Percentiles rank a stretch among this genome's conserved stretches.
phyloP scores from a whole-genome alignment of 106 monocot genomes.

The Acorus calamus region DNA sequence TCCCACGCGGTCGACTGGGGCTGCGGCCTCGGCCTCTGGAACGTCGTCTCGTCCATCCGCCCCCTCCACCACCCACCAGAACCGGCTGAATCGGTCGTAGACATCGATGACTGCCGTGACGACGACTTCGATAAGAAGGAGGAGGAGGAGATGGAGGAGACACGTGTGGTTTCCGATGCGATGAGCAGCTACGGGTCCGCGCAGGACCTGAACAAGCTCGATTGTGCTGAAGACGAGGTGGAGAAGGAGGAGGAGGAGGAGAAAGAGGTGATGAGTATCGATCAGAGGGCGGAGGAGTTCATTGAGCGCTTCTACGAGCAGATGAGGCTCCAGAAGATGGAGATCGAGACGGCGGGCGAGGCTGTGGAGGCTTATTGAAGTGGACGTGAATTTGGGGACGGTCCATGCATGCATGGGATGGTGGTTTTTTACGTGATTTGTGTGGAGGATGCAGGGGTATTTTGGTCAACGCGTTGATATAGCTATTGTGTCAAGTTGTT shows the following conservation, averaged over 20 bases:
- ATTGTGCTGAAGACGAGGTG: neutral
- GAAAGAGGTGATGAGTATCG: too few species aligned
- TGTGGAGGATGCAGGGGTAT: too few species aligned
- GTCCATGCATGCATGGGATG: too few species aligned
- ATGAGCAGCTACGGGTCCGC: constrained; percentile 9
- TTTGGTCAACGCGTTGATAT: too few species aligned
- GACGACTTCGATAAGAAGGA: too few species aligned
- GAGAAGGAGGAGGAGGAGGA: neutral
- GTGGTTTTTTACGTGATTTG: too few species aligned
- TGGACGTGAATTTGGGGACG: too few species aligned
- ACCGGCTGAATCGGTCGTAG: neutral
- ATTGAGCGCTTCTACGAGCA: constrained; percentile 6
- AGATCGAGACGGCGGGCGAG: too few species aligned
- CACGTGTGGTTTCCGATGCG: neutral
- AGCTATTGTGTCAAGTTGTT: too few species aligned
- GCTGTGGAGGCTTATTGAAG: too few species aligned
- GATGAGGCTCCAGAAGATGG: constrained; percentile 1
- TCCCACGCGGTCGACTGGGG: neutral
- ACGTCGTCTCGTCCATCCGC: neutral
- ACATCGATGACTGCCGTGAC: neutral
- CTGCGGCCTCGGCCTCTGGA: neutral
- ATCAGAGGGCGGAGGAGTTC: constrained; percentile 9
- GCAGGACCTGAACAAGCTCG: neutral
- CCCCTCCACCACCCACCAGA: neutral
- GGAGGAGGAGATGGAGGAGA: too few species aligned